Conservation (phyloP, 2,329 filamentous ascomycete species). For the Penicillium sclerotigenum region DNA sequence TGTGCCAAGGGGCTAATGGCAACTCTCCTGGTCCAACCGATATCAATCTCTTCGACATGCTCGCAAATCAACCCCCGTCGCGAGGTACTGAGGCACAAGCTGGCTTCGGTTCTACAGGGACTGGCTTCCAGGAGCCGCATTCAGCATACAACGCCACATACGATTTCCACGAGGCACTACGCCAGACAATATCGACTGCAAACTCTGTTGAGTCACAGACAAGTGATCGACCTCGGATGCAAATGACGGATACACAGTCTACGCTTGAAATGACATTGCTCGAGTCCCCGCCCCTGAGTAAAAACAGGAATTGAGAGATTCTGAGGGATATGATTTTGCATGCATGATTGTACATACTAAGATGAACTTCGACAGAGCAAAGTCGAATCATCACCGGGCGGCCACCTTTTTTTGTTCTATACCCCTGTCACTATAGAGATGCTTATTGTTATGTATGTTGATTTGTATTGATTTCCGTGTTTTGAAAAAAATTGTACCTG, state of each 20-base stretch:
- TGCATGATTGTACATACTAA: background rate
- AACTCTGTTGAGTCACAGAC: background rate
- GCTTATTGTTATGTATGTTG: background rate
- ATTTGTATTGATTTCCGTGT: background rate
- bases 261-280: conserved; percentile 10
- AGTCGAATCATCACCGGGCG: conserved; percentile 3
- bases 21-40: conserved; percentile 8
- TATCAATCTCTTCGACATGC: conserved; percentile 17
- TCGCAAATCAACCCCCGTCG: background rate
- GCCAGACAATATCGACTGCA: conserved; percentile 11
- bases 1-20: conserved; percentile 1
- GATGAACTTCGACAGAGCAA: background rate
- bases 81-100: background rate
- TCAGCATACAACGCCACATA: conserved; percentile 6
- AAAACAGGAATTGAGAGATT: background rate
- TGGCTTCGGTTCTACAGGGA: background rate
- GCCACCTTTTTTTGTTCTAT: background rate
- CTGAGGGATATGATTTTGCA: background rate
- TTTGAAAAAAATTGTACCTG: background rate
- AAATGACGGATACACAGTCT: conserved; percentile 6
- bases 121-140: background rate
- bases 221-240: background rate
- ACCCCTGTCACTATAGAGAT: conserved; percentile 1
- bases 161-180: conserved; percentile 19
- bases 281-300: conserved; percentile 1